phyloP scores from a whole-genome alignment of 176 grass and related monocot species.

The Musa beccarii region DNA sequence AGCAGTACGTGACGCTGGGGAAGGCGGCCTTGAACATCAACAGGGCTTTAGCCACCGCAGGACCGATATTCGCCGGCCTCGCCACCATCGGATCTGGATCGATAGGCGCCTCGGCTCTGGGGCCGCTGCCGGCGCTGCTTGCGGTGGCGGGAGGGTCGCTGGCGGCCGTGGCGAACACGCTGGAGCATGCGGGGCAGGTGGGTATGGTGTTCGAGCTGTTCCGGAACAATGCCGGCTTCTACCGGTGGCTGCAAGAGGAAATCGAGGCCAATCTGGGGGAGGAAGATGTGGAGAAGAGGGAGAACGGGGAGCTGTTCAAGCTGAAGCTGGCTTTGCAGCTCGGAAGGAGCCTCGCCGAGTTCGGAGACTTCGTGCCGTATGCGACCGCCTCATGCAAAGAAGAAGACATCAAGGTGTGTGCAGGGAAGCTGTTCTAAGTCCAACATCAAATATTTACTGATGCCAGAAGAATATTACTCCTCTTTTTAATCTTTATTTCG shows the following conservation, averaged over 20 bases:
- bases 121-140: constrained; percentile 11
- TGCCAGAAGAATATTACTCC: too few relatives aligned
- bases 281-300: constrained; percentile 16
- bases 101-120: not conserved
- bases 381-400: constrained; percentile 17
- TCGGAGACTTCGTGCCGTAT: constrained; percentile 8
- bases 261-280: constrained; percentile 24
- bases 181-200: constrained; percentile 29
- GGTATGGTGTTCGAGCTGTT: constrained; percentile 32
- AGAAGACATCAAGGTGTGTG: constrained; percentile 10
- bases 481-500: too few relatives aligned
- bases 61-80: constrained; percentile 22
- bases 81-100: constrained; percentile 2
- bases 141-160: constrained; percentile 19
- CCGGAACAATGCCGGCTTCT: constrained; percentile 24
- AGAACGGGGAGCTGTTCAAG: constrained; percentile 31
- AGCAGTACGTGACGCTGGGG: constrained; percentile 19
- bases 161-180: constrained; percentile 24
- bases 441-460: too few relatives aligned
- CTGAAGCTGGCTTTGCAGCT: constrained; percentile 20
- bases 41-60: constrained; percentile 27
- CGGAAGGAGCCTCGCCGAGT: constrained; percentile 12
- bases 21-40: constrained; percentile 18
- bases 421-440: not conserved
- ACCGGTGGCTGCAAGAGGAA: constrained; percentile 20